Evolutionary conservation across 2,329 filamentous ascomycete genomes (phyloP).

Genomic region (Colletotrichum sojae): DNA sequence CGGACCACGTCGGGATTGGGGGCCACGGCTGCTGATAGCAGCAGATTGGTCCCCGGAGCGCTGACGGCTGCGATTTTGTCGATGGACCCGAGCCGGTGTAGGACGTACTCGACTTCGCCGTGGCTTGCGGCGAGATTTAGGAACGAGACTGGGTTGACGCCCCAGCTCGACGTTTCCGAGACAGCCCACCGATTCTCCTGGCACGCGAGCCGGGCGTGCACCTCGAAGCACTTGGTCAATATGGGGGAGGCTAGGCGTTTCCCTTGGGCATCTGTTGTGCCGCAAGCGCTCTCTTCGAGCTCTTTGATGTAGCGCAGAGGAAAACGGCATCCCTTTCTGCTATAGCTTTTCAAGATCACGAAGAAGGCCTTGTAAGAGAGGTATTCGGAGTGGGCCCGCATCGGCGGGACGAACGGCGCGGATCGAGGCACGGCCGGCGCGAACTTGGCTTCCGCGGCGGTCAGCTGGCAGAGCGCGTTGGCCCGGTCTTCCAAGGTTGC

Average conservation of each 20-base stretch:
- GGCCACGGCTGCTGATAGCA: background rate
- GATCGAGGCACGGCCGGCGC: background rate
- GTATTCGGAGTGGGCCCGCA: background rate
- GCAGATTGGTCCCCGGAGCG: background rate
- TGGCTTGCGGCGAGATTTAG: background rate
- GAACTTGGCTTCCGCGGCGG: background rate
- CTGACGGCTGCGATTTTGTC: background rate
- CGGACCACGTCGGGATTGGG: background rate
- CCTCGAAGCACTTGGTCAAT: background rate
- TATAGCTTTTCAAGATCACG: no score
- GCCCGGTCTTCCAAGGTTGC: background rate
- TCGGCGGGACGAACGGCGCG: background rate
- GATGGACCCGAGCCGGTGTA: background rate
- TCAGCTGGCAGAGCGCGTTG: background rate
- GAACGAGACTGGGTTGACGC: background rate
- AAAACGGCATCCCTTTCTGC: background rate
- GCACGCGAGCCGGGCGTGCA: background rate
- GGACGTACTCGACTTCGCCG: background rate
- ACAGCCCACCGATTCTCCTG: background rate
- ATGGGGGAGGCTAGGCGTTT: background rate
- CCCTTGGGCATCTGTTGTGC: background rate
- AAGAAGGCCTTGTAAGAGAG: background rate
- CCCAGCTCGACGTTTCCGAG: background rate
- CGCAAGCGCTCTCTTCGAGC: background rate
- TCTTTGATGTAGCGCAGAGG: background rate